Percentiles rank a stretch among this genome's conserved stretches.
Evolutionary conservation across 192 early-diverging fungal species (phyloP).

Genomic region (Pilaira anomala): DNA sequence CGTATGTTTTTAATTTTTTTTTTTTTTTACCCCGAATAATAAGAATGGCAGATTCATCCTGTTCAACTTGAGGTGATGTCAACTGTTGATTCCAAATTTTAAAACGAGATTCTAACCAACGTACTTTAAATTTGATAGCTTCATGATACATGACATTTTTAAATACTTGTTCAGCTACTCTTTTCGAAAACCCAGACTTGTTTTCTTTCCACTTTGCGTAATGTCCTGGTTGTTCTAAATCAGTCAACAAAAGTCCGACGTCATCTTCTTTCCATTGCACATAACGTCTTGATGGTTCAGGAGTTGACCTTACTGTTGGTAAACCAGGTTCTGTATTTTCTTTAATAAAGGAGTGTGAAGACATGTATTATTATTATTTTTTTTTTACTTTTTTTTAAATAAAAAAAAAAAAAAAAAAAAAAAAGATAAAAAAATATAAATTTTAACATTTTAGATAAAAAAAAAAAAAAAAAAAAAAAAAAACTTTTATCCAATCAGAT

Average conservation of each 20-base stretch:
- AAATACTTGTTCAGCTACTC: slow-evolving; percentile 22
- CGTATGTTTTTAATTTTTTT: neutral
- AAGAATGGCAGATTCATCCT: neutral
- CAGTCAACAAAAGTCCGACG: slow-evolving; percentile 16
- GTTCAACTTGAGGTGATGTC: neutral
- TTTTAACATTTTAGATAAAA: too few relatives aligned
- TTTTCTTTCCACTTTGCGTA: slow-evolving; percentile 25
- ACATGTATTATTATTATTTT: neutral
- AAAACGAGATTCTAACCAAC: slow-evolving; percentile 26
- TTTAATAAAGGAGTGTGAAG: neutral
- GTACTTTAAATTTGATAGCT: slow-evolving; percentile 29
- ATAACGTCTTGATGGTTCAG: slow-evolving; percentile 17
- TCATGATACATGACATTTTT: slow-evolving; percentile 19
- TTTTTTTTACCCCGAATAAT: slow-evolving; percentile 4
- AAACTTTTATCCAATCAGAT: neutral
- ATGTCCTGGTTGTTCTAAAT: slow-evolving; percentile 18
- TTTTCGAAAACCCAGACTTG: slow-evolving; percentile 21
- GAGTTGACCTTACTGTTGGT: neutral
- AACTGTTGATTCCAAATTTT: slow-evolving; percentile 6
- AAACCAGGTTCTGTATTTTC: neutral
- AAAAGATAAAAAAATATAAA: neutral
- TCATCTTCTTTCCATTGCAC: slow-evolving; percentile 28
- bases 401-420: neutral
- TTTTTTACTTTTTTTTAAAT: neutral
- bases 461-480: neutral